Conservation (phyloP, 1,139 yeast genomes). For the Saccharomyces hybrid region DNA sequence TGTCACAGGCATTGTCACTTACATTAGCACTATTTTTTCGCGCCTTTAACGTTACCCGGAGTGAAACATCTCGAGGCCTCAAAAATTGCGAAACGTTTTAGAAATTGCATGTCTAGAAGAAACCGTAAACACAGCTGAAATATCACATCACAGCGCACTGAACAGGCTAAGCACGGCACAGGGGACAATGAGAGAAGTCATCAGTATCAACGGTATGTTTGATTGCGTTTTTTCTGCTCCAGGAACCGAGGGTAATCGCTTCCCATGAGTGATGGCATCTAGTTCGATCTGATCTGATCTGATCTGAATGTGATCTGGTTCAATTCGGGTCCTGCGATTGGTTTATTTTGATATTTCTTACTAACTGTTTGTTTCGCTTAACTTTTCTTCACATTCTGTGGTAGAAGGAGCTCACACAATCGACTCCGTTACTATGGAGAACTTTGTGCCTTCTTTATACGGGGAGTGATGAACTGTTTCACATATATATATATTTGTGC, state of each 20-base stretch:
- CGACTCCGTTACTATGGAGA: not conserved
- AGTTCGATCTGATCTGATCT: not conserved
- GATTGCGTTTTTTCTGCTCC: not conserved
- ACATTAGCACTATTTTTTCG: no score
- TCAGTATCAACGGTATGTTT: no score
- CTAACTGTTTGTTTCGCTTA: not conserved
- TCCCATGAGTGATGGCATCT: not conserved
- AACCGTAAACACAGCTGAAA: not conserved
- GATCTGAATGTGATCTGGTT: not conserved
- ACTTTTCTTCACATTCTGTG: not conserved
- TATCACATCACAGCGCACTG: not conserved
- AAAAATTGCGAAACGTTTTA: not conserved
- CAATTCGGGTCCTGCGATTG: not conserved
- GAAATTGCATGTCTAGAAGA: not conserved
- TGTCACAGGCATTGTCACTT: not conserved
- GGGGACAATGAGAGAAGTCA: no score
- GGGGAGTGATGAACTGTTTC: not conserved
- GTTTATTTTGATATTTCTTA: not conserved
- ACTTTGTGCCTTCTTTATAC: no score
- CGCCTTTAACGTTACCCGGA: not conserved
- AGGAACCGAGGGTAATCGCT: not conserved
- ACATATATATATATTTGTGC: constrained; percentile 7
- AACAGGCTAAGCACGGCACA: not conserved
- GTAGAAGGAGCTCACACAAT: not conserved
- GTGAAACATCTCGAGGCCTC: not conserved